A percentile compares a stretch with the other conserved stretches of the same genome.
Conservation (phyloP, 345 rosid species). For the Camelina hispida region DNA sequence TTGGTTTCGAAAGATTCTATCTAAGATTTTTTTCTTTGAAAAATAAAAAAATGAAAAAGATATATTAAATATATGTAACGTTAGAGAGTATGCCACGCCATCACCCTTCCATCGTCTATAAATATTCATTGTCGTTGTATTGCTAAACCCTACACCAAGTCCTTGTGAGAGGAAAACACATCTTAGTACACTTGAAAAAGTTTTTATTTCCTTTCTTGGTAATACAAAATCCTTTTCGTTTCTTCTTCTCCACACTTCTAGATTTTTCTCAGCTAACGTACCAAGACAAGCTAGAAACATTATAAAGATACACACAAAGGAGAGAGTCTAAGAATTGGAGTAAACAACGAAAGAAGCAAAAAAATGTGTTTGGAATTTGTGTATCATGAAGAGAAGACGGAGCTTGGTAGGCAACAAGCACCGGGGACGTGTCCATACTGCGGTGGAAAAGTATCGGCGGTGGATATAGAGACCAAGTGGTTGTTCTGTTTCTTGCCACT, state of each 20-base stretch:
- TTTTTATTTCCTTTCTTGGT: not conserved
- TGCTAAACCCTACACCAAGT: constrained; percentile 31
- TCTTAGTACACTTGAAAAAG: constrained; percentile 3
- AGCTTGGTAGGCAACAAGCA: constrained; percentile 73
- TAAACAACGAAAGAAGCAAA: not conserved
- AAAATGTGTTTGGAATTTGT: constrained; percentile 65
- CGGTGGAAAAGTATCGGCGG: constrained; percentile 72
- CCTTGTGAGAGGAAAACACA: not conserved
- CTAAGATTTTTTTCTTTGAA: not conserved
- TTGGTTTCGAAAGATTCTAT: not conserved
- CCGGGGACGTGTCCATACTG: constrained; percentile 83
- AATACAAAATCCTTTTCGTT: not conserved
- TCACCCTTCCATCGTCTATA: constrained; percentile 33
- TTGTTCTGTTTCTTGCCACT: constrained; percentile 82
- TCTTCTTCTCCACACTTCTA: constrained; percentile 32
- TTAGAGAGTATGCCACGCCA: constrained; percentile 33
- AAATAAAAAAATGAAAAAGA: not conserved
- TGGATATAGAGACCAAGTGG: constrained; percentile 74
- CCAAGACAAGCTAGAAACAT: constrained; percentile 4
- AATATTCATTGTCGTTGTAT: constrained; percentile 29
- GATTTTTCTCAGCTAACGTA: constrained; percentile 29
- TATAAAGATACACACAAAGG: constrained; percentile 12
- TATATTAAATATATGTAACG: not conserved
- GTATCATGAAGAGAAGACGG: constrained; percentile 63
- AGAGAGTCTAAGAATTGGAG: constrained; percentile 2